These are phyloP conservation scores for Astrocystis sublimbata DNA, from an alignment of 495 filamentous ascomycete species.

Conservation along the genomic window DNA sequence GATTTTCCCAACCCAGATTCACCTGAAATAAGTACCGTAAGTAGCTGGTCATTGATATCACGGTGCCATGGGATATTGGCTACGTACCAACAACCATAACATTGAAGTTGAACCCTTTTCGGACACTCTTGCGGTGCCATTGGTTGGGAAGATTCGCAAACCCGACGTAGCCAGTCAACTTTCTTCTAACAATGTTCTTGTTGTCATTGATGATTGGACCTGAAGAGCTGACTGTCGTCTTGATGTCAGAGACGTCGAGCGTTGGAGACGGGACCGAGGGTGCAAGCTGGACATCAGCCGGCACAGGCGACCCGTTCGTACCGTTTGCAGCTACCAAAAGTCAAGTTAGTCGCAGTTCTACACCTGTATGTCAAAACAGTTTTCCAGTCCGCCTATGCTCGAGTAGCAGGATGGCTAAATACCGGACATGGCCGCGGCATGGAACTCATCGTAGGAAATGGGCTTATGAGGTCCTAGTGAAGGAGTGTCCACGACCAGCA, in stretches of 20 bases:
- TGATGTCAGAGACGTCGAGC: conserved; percentile 77
- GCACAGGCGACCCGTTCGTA: conserved; percentile 62
- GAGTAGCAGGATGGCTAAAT: conserved; percentile 33
- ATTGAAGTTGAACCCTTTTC: conserved; percentile 99
- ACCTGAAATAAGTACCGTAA: conserved; percentile 60
- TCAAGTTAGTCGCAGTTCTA: conserved; percentile 31
- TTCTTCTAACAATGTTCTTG: conserved; percentile 97
- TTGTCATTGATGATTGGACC: conserved; percentile 65
- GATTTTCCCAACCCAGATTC: conserved; percentile 99
- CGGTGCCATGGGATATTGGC: background rate
- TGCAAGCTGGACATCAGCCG: conserved; percentile 48
- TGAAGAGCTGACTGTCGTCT: conserved; percentile 53
- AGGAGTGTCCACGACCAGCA: conserved; percentile 50
- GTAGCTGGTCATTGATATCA: background rate
- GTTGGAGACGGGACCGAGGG: conserved; percentile 40
- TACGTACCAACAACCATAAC: conserved; percentile 97
- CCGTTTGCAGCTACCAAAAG: conserved; percentile 53
- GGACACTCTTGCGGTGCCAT: conserved; percentile 99
- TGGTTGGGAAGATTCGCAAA: conserved; percentile 99
- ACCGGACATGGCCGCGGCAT: conserved; percentile 38
- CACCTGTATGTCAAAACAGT: background rate
- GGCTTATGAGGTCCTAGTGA: conserved; percentile 48
- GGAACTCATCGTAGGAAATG: conserved; percentile 51
- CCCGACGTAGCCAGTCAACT: conserved; percentile 96
- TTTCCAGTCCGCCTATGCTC: conserved; percentile 19